These are phyloP conservation scores for Kurtzmaniella cleridarum DNA, from an alignment of 805 yeast genomes.

Conservation along the genomic window DNA sequence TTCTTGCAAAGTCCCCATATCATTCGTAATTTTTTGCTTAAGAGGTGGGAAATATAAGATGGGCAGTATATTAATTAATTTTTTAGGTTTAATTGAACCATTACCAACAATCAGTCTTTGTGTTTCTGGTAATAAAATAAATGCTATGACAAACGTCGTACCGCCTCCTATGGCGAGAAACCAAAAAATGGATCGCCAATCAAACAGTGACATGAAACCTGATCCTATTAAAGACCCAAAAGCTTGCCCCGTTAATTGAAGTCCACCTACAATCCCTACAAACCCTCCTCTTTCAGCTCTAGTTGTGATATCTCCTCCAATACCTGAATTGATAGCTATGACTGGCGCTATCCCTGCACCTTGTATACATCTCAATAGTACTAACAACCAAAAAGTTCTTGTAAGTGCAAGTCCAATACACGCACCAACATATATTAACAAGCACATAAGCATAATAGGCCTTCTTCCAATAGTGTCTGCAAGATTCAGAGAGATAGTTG, in stretches of 20 bases:
- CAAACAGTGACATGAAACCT: constrained; percentile 31
- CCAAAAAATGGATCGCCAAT: constrained; percentile 78
- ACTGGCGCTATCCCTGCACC: constrained; percentile 76
- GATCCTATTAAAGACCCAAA: constrained; percentile 68
- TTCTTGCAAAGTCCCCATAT: constrained; percentile 13
- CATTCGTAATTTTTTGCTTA: constrained; percentile 25
- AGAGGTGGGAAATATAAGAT: constrained; percentile 28
- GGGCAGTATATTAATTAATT: constrained; percentile 40
- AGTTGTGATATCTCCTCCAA: constrained; percentile 68
- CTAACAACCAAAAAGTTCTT: constrained; percentile 52
- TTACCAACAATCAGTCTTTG: constrained; percentile 68
- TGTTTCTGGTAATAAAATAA: constrained; percentile 65
- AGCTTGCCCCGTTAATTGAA: constrained; percentile 67
- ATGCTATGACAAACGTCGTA: constrained; percentile 19
- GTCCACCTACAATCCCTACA: constrained; percentile 61
- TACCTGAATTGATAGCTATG: constrained; percentile 63
- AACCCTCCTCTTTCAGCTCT: constrained; percentile 64
- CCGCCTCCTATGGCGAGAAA: constrained; percentile 66
- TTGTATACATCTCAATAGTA: constrained; percentile 67
- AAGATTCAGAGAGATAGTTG: constrained; percentile 60
- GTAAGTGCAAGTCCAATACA: constrained; percentile 63
- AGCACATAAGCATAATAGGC: constrained; percentile 54
- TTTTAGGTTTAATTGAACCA: constrained; percentile 54
- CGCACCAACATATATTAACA: constrained; percentile 52
- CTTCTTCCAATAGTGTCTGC: constrained; percentile 74